Base-by-base conservation (phyloP, 2,329 filamentous ascomycete species). In the Zasmidium angulare region DNA sequence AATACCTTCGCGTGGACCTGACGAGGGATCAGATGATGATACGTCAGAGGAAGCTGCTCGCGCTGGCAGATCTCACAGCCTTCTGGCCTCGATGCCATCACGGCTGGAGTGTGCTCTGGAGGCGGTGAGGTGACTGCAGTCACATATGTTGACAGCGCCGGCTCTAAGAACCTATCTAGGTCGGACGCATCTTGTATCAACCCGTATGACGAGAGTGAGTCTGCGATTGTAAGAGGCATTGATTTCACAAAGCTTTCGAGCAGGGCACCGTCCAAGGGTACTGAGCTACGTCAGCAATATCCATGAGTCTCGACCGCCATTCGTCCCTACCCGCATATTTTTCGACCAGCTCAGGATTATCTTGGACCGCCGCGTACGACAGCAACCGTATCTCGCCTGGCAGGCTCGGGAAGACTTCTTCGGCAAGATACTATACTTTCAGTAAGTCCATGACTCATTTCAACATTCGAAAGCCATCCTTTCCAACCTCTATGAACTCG, bases 21-120 rank as follows among this genome's bases (percentile, higher is more conserved):
- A 46, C 86, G 83, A n/a, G 91, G 91, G 55, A 96, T 92, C 47
- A 96, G 78, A 76, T 96, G 91, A 71, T 96, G 91, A 72, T 95
- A 96, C 0, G 88, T 90, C 61, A 95, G 75, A 9, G 86, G 85
- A 21, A 95, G 84, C 85, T 89, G 91, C 62, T 86, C 84, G 0
- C 91, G 81, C 1, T 80, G 83, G 72, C 91, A 96, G 22, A 96
- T 83, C 77, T 96, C 91, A 74, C 91, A 96, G 0, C 75, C 82
- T 0, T 77, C 68, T 3, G 75, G 71, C 22, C 84, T 82, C 1
- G 87, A 89, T 17, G 69, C 63, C 24, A 63, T 57, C 11, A 67
- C 26, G 1, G 66, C 56, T 0, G 80, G 76, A 1, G 78, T 76
- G 68, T 87, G 88, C 7, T 85, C 79, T 0, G 89, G 88, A 0